A percentile compares a stretch with the other conserved stretches of the same genome.
phyloP scores from a whole-genome alignment of 805 yeast species.

The Clavispora fructus region DNA sequence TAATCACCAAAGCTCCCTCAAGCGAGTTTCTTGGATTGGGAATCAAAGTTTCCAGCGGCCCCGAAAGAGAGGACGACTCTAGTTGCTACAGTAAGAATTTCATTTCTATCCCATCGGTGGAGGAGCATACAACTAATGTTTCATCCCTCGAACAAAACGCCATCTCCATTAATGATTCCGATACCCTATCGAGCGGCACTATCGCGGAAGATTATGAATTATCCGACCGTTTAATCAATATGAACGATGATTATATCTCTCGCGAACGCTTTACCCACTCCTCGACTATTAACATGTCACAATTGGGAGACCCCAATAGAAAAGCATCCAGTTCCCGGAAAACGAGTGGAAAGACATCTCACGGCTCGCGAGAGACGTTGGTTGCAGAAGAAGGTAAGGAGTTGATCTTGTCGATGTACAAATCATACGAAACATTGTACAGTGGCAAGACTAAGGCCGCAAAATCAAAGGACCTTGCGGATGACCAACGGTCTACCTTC shows the following conservation, averaged over 20 bases:
- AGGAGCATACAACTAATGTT: constrained; percentile 15
- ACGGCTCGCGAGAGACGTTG: constrained; percentile 24
- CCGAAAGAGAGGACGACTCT: not conserved
- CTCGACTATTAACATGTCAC: not conserved
- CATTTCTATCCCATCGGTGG: constrained; percentile 16
- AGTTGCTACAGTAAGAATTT: constrained; percentile 8
- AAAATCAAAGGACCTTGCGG: not conserved
- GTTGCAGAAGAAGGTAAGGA: constrained; percentile 12
- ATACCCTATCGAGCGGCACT: constrained; percentile 15
- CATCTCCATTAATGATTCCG: constrained; percentile 17
- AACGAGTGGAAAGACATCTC: constrained; percentile 1
- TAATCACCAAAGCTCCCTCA: constrained; percentile 19
- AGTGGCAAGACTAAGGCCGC: constrained; percentile 1
- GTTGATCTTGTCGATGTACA: constrained; percentile 22
- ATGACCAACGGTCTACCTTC: constrained; percentile 6
- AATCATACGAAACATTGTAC: constrained; percentile 19
- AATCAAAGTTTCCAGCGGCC: constrained; percentile 7
- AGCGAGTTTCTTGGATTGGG: constrained; percentile 27
- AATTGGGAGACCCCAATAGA: not conserved
- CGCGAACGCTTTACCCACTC: not conserved
- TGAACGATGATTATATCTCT: constrained; percentile 2
- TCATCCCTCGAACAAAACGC: constrained; percentile 20
- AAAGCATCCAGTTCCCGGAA: not conserved
- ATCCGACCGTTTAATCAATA: constrained; percentile 5
- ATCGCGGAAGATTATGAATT: constrained; percentile 15